A percentile compares a stretch with the other conserved stretches of the same genome.
Conservation (phyloP, 2,329 filamentous ascomycete species). For the Colletotrichum australisinense region DNA sequence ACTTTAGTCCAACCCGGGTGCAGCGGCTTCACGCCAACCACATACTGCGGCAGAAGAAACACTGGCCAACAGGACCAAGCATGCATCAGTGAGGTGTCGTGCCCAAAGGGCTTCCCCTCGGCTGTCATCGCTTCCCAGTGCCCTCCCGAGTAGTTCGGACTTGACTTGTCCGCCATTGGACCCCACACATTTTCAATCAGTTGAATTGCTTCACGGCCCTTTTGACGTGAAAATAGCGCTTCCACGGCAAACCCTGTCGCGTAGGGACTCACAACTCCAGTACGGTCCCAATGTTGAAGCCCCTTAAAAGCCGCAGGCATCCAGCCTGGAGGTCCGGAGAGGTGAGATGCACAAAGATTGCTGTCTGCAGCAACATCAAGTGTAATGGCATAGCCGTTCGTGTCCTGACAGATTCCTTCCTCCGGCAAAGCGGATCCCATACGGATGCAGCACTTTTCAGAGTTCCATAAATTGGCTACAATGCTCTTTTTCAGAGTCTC, state of each 20-base stretch:
- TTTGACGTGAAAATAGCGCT: conserved; percentile 10
- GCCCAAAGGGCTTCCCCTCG: conserved; percentile 7
- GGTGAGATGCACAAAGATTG: background rate
- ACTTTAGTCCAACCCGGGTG: conserved; percentile 20
- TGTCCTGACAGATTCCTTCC: conserved; percentile 18
- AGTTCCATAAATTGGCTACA: background rate
- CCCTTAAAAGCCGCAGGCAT: conserved; percentile 5
- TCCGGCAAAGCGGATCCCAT: conserved; percentile 9
- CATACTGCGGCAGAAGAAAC: conserved; percentile 23
- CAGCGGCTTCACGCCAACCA: conserved; percentile 11
- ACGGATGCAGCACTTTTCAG: background rate
- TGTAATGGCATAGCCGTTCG: conserved; percentile 18
- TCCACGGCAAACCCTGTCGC: conserved; percentile 25
- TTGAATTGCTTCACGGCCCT: conserved; percentile 8
- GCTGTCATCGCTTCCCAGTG: conserved; percentile 30
- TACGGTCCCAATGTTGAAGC: conserved; percentile 11
- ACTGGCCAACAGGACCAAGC: conserved; percentile 32
- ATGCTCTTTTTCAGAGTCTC: conserved; percentile 1
- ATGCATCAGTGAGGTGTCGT: conserved; percentile 24
- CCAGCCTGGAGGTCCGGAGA: background rate
- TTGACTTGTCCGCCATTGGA: conserved; percentile 6
- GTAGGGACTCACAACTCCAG: conserved; percentile 18
- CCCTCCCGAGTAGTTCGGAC: conserved; percentile 20
- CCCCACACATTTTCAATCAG: conserved; percentile 17
- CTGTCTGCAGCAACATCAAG: background rate